Base-by-base conservation (phyloP, 306 rosid genomes). In the Trichosanthes truncata region DNA sequence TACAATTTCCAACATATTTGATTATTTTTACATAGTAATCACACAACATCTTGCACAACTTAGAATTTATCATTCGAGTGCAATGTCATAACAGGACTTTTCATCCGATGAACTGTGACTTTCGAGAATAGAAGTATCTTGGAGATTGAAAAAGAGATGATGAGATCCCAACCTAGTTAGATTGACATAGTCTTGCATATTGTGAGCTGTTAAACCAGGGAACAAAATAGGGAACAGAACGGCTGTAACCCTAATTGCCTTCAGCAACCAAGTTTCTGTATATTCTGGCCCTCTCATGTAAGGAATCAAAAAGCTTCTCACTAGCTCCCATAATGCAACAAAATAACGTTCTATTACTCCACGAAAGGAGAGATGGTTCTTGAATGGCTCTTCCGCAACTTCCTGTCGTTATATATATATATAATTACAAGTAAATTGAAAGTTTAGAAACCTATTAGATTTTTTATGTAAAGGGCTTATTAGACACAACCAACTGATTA, bases 111-210 rank as follows among this genome's bases (percentile, higher is more conserved):
- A 13, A 35, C 10, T 0, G 7, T 7, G 14, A 23, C 21, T 46
- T 20, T 45, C 41, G 65, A 9, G 4, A 0, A 21, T 40, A 17
- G 1, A 43, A 68, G 21, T 12, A 31, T 68, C 75, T 38, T 68
- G 33, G 45, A 68, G 75, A 12, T 68, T 36, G 52, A 33, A 17
- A 51, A 36, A 81, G 10, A 62, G 1, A 18, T 20, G 43, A 51
- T 77, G 8, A 33, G 90, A 65, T 41, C 89, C 96, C 40, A 90
- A 55, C 13, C 91, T 83, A 43, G 94, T 90, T 36, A 89, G 71
- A 72, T 91, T 93, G 4, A 91, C 89, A 80, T 93, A 91, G 78
- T 93, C 97, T 31, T 89, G 95, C 10, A 93, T 88, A 83, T 80
- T 74, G 23, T 93, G 96, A 20, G 93, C 91, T 49, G 89, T 49